A percentile compares a stretch with the other conserved stretches of the same genome.
These are phyloP conservation scores for Theobroma cacao DNA, from an alignment of 345 rosid species.

Conservation along the genomic window DNA sequence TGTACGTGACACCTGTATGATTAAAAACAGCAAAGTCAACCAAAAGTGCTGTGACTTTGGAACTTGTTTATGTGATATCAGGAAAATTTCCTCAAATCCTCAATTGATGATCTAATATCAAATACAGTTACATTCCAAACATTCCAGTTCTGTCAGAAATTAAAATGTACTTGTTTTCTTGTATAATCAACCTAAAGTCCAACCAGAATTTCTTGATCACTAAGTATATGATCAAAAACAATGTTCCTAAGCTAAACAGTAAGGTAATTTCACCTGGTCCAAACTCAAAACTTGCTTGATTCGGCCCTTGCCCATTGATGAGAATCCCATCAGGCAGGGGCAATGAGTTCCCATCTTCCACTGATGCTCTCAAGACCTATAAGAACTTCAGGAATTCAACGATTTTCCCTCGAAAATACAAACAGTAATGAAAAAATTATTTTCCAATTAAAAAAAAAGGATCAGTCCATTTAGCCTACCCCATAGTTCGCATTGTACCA, in stretches of 20 bases:
- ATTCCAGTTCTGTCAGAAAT: no score
- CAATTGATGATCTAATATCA: background rate
- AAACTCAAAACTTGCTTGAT: background rate
- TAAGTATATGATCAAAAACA: background rate
- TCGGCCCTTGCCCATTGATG: conserved; percentile 3
- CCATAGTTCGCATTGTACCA: background rate
- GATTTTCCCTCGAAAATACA: background rate
- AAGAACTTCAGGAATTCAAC: background rate
- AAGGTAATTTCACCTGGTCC: background rate
- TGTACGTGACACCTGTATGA: conserved; percentile 25
- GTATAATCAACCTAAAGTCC: no score
- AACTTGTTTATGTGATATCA: background rate
- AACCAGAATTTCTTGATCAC: no score
- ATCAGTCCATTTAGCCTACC: background rate
- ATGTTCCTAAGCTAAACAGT: background rate
- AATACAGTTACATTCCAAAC: no score
- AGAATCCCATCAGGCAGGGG: background rate
- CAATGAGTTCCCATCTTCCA: background rate
- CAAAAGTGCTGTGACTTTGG: background rate
- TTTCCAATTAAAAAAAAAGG: no score
- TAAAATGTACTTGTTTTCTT: no score
- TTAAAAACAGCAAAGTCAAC: background rate
- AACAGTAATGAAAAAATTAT: background rate
- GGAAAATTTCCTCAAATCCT: background rate
- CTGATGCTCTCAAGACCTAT: background rate